Percentiles rank a stretch among this genome's conserved stretches.
Evolutionary conservation across 2,329 filamentous ascomycete species (phyloP).

Genomic region (Sclerotinia nivalis): DNA sequence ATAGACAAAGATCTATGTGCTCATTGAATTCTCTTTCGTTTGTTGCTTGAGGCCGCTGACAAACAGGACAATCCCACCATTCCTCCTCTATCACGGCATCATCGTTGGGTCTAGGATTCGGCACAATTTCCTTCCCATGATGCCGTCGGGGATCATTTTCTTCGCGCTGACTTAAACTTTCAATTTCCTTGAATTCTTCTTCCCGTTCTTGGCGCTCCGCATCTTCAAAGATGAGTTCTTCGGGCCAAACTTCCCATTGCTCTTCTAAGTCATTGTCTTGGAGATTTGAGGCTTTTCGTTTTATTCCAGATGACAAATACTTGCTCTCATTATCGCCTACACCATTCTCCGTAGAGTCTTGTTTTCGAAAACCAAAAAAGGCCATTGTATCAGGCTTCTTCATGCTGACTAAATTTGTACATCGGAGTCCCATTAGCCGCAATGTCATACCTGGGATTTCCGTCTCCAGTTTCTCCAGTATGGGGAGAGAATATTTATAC

Average conservation of each 20-base stretch:
- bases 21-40: conserved; percentile 81
- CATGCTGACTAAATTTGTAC: conserved; percentile 82
- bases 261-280: conserved; percentile 45
- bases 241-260: conserved; percentile 69
- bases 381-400: conserved; percentile 75
- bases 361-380: conserved; percentile 70
- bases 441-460: conserved; percentile 79
- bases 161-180: conserved; percentile 56
- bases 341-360: conserved; percentile 32
- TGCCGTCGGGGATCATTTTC: conserved; percentile 41
- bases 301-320: conserved; percentile 32
- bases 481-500: conserved; percentile 77
- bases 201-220: conserved; percentile 60
- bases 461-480: conserved; percentile 79
- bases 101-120: conserved; percentile 45
- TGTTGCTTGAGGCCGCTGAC: conserved; percentile 70
- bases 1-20: conserved; percentile 91
- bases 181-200: conserved; percentile 61
- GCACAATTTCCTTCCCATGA: conserved; percentile 55
- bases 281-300: conserved; percentile 43
- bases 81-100: conserved; percentile 43
- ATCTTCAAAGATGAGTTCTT: conserved; percentile 62
- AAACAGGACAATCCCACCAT: conserved; percentile 87
- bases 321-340: conserved; percentile 28
- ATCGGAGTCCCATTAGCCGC: conserved; percentile 83